Percentiles rank a stretch among this genome's conserved stretches.
Conservation (phyloP, 2,329 filamentous ascomycete genomes). For the Aspergillus fumigatiaffinis region DNA sequence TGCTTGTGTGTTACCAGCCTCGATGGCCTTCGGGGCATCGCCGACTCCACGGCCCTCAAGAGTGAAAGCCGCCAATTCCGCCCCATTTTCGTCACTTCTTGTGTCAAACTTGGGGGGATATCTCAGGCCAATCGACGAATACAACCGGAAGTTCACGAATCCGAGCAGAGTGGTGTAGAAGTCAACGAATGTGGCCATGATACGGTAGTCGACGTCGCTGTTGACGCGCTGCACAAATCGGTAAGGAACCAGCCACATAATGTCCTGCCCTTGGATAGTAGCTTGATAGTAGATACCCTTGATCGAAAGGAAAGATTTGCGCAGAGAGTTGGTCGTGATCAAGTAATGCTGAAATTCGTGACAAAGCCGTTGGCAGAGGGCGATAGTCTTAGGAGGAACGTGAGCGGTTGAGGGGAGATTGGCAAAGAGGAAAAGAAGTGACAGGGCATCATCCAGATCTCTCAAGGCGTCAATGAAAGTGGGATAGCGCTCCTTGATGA, state of each 20-base stretch:
- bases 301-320: conserved; percentile 96
- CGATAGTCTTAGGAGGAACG: conserved; percentile 92
- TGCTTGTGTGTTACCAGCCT: conserved; percentile 51
- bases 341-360: conserved; percentile 98
- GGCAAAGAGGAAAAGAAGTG: conserved; percentile 95
- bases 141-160: conserved; percentile 94
- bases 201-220: conserved; percentile 93
- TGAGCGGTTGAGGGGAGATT: conserved; percentile 86
- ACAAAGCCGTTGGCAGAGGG: conserved; percentile 85
- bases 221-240: conserved; percentile 94
- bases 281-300: conserved; percentile 99
- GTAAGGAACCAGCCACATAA: conserved; percentile 96
- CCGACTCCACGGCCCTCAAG: conserved; percentile 69
- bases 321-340: conserved; percentile 83
- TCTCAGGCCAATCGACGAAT: conserved; percentile 84
- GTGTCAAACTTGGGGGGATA: conserved; percentile 94
- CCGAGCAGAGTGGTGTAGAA: conserved; percentile 96
- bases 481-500: conserved; percentile 96
- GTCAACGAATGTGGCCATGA: conserved; percentile 98
- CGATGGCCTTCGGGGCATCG: conserved; percentile 47
- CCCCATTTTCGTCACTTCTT: conserved; percentile 80
- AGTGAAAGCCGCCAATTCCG: conserved; percentile 85
- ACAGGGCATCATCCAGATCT: conserved; percentile 93
- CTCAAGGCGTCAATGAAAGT: conserved; percentile 92
- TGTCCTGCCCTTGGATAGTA: conserved; percentile 92